phyloP scores from a whole-genome alignment of 2,329 filamentous ascomycete species.

The Cytospora piceicola region DNA sequence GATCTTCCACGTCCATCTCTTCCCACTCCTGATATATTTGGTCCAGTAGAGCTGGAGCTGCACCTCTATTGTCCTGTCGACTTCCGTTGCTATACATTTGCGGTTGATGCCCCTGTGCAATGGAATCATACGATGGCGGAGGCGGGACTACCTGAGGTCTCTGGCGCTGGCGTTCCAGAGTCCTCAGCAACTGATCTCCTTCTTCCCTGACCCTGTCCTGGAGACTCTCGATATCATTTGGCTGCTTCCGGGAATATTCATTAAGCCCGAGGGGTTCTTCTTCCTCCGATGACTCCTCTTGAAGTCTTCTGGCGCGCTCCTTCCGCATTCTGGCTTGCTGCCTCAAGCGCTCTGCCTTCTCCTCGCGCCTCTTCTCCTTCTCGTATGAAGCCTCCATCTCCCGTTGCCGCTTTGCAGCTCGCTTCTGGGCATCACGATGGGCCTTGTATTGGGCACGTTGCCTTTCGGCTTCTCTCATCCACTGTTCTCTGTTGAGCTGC shows the following conservation, averaged over 20 bases:
- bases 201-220: neutral
- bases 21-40: neutral
- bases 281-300: neutral
- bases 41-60: neutral
- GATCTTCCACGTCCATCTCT: neutral
- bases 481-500: neutral
- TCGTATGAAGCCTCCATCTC: neutral
- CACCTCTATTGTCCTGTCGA: neutral
- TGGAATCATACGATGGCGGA: neutral
- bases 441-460: neutral
- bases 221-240: neutral
- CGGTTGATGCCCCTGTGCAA: neutral
- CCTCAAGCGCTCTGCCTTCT: neutral
- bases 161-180: neutral
- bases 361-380: neutral
- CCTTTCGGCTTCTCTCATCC: neutral
- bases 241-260: neutral
- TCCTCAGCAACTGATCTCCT: neutral
- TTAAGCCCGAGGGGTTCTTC: neutral
- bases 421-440: neutral
- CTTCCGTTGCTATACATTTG: neutral
- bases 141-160: neutral
- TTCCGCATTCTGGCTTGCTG: neutral
- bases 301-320: neutral
- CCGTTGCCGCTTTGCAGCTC: neutral